Percentiles rank a stretch among this genome's conserved stretches.
Evolutionary conservation across 129 eudicot species (phyloP).

Genomic region (Scalesia atractyloides): DNA sequence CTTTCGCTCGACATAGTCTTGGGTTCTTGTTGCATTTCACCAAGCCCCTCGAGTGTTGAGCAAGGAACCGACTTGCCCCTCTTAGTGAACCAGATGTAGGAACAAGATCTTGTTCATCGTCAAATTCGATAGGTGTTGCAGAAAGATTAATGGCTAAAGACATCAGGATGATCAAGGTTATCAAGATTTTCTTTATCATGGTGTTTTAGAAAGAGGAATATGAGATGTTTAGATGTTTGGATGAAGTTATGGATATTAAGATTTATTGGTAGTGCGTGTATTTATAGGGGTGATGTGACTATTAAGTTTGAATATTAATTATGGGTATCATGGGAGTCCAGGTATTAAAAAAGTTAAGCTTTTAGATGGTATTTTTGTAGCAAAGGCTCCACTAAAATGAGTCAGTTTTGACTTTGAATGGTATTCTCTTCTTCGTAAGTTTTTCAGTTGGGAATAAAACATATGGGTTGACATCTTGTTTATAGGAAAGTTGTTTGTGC

Average conservation of each 20-base stretch:
- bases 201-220: neutral
- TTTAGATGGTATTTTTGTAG: slow-evolving; percentile 36
- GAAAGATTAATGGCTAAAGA: slow-evolving; percentile 35
- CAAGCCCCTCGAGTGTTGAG: slow-evolving; percentile 26
- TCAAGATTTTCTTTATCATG: slow-evolving; percentile 22
- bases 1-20: slow-evolving; percentile 51
- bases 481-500: neutral
- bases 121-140: slow-evolving; percentile 26
- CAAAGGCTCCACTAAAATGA: slow-evolving; percentile 28
- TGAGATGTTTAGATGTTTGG: neutral
- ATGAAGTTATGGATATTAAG: neutral
- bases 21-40: slow-evolving; percentile 60
- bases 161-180: slow-evolving; percentile 32
- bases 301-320: slow-evolving; percentile 5
- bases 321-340: no score
- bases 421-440: slow-evolving; percentile 5
- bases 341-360: slow-evolving; percentile 20
- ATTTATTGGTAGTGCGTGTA: neutral
- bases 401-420: slow-evolving; percentile 24
- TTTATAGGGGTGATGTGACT: slow-evolving; percentile 20
- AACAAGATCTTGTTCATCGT: slow-evolving; percentile 27
- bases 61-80: slow-evolving; percentile 43
- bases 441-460: neutral
- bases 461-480: neutral
- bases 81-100: slow-evolving; percentile 36